phyloP scores from a whole-genome alignment of 192 early-diverging fungal species.

The Helicostylum pulchrum region DNA sequence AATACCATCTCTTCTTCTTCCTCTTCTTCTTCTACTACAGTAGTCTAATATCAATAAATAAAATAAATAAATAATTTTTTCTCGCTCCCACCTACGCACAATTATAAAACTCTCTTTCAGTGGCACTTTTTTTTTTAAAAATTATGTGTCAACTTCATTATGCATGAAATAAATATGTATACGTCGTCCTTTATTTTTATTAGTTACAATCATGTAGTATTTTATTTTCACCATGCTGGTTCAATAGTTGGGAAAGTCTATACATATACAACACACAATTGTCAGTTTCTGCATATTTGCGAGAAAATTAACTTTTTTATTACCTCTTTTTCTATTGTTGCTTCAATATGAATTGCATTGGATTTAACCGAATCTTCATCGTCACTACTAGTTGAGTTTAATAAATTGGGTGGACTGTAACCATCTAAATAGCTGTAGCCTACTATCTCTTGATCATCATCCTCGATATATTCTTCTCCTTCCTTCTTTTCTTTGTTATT shows the following conservation, averaged over 20 bases:
- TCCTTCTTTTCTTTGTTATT: slow-evolving; percentile 1
- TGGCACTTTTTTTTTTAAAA: no score
- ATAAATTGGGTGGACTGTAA: slow-evolving; percentile 9
- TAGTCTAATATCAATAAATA: not conserved
- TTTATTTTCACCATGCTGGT: slow-evolving; percentile 1
- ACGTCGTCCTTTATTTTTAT: not conserved
- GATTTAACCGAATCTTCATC: slow-evolving; percentile 12
- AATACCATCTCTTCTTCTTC: slow-evolving; percentile 8
- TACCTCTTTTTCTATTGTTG: slow-evolving; percentile 7
- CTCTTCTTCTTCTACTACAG: not conserved
- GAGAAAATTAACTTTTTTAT: not conserved
- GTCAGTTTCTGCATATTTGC: no score
- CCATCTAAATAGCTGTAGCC: slow-evolving; percentile 9
- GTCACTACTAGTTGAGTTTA: slow-evolving; percentile 6
- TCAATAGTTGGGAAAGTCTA: slow-evolving; percentile 8
- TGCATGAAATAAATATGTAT: not conserved
- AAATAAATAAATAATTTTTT: no score
- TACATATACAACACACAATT: no score
- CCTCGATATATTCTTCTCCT: no score
- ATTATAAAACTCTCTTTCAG: not conserved
- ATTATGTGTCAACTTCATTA: no score
- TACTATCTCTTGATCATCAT: not conserved
- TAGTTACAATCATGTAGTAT: not conserved
- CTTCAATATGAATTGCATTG: not conserved
- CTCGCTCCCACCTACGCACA: no score